Base-by-base conservation (phyloP, 345 rosid species). In the Sonneratia alba region DNA sequence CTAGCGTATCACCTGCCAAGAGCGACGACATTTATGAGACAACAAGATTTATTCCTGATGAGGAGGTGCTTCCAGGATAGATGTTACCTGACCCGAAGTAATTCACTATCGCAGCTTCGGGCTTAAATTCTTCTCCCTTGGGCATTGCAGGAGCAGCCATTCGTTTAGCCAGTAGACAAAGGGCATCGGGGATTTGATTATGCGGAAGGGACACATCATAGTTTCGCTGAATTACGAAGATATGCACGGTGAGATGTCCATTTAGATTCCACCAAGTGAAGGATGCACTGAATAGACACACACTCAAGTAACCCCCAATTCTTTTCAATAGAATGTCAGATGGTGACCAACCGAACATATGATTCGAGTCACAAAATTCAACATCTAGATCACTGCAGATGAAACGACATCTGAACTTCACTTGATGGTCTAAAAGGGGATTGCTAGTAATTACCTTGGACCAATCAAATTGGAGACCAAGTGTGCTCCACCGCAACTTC, bases 381-480 rank as follows among this genome's bases (percentile, higher is more conserved):
- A 34, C 66, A 27, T 32, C 66, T 34, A 62, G 37, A 62, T 27
- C 66, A 62, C 6, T 15, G 32, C 18, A 12, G 38, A 62, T 24
- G 66, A 27, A 62, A 13, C 66, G 27, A 32, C 66, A 62, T 27
- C 19, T 15, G 27, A 47, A 64, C 19, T 36, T 27, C 0, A 13
- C 43, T 71, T 19, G 42, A 64, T 34, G 67, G 9, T 64, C n/a
- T 37, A 36, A 67, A 67, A 21, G 40, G 40, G 59, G 24, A 57
- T 38, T 64, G 67, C 22, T 6, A 42, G 12, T 13, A 72, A 42
- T 62, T 66, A 92, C 99, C 86, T 92, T 88, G 77, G 97, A 87
- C 97, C 99, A 95, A 76, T 92, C 96, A 77, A 92, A 95, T 66
- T 95, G 99, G 66, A 95, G 75, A 70, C 97, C 97, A 14, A 92